Evolutionary conservation across 2,329 filamentous ascomycete species (phyloP).

Genomic region (Aspergillus sp.): DNA sequence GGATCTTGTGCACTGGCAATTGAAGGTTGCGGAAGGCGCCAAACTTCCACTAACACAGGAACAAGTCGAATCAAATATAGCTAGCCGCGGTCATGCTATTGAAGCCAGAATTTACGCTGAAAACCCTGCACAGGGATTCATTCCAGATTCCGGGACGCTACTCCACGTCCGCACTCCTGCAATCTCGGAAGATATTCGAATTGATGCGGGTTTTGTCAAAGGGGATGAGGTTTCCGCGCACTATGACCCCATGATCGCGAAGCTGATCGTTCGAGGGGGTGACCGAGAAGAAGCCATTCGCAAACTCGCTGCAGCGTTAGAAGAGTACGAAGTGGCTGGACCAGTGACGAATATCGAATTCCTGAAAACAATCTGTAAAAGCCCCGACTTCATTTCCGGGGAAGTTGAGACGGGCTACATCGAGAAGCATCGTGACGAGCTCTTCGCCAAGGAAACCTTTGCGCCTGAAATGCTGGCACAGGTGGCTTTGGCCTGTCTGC

Average conservation of each 20-base stretch:
- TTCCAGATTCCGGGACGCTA: slow-evolving; percentile 87
- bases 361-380: slow-evolving; percentile 80
- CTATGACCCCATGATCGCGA: slow-evolving; percentile 99
- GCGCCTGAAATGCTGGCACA: slow-evolving; percentile 78
- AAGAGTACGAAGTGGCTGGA: slow-evolving; percentile 89
- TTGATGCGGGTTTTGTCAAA: slow-evolving; percentile 89
- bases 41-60: slow-evolving; percentile 65
- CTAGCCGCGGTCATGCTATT: slow-evolving; percentile 77
- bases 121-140: slow-evolving; percentile 85
- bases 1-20: slow-evolving; percentile 92
- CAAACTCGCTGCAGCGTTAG: slow-evolving; percentile 76
- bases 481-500: slow-evolving; percentile 74
- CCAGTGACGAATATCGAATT: slow-evolving; percentile 97
- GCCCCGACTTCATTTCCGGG: slow-evolving; percentile 77
- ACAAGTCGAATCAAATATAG: slow-evolving; percentile 69
- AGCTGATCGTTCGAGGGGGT: slow-evolving; percentile 85
- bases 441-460: slow-evolving; percentile 67
- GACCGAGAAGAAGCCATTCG: slow-evolving; percentile 78
- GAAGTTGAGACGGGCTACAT: slow-evolving; percentile 97
- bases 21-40: slow-evolving; percentile 76
- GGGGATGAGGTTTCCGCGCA: slow-evolving; percentile 91
- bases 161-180: slow-evolving; percentile 76
- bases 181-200: slow-evolving; percentile 71
- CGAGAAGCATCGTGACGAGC: slow-evolving; percentile 75
- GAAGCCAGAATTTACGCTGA: slow-evolving; percentile 97